These are phyloP conservation scores for Mortierella sp. DNA, from an alignment of 371 early-diverging fungal species.

Conservation along the genomic window DNA sequence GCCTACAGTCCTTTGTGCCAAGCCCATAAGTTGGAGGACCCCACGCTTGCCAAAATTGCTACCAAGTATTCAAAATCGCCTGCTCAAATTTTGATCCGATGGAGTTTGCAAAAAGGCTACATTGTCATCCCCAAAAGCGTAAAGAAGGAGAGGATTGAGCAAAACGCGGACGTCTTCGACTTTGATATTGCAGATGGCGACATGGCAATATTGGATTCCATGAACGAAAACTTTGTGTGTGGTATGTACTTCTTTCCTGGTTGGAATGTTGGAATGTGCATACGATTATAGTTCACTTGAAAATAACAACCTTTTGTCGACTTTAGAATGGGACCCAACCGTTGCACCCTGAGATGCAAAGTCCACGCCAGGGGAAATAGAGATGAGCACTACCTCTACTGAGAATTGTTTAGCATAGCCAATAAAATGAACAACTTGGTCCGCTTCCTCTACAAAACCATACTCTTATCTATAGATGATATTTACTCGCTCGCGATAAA, in stretches of 20 bases:
- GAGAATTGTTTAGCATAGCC: not conserved
- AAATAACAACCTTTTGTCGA: not conserved
- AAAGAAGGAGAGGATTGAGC: conserved; percentile 61
- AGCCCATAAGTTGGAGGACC: conserved; percentile 62
- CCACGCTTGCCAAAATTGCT: conserved; percentile 60
- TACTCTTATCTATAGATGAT: too few species aligned
- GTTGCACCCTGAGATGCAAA: conserved; percentile 16
- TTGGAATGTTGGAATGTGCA: not conserved
- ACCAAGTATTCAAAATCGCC: conserved; percentile 59
- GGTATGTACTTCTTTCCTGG: conserved; percentile 16
- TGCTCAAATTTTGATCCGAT: conserved; percentile 64
- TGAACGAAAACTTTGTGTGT: conserved; percentile 54
- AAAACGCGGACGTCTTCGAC: conserved; percentile 68
- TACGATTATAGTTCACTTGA: not conserved
- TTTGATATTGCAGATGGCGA: conserved; percentile 67
- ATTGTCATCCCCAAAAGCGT: conserved; percentile 71
- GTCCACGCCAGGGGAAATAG: too few species aligned
- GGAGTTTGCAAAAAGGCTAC: conserved; percentile 63
- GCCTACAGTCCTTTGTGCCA: conserved; percentile 71
- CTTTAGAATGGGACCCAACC: conserved; percentile 28
- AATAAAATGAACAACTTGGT: not conserved
- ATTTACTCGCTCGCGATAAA: too few species aligned
- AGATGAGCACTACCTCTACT: not conserved
- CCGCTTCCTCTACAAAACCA: too few species aligned
- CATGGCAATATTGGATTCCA: conserved; percentile 62